A percentile compares a stretch with the other conserved stretches of the same genome.
phyloP scores from a whole-genome alignment of 176 grass and related monocot species.

The Zoysia japonica region DNA sequence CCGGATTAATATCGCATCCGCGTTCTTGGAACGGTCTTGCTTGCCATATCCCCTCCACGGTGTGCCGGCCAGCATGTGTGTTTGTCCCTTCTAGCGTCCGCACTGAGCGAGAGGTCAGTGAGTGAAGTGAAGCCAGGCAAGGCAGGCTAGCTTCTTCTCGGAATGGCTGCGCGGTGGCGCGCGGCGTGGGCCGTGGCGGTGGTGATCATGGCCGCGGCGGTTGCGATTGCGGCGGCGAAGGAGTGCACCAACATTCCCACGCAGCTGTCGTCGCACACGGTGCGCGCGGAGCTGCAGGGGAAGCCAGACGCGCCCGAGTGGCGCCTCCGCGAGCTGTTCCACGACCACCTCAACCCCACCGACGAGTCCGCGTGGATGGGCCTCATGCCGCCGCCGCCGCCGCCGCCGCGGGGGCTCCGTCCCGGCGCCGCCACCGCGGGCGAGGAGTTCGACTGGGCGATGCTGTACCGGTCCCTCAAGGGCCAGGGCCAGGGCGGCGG shows the following conservation, averaged over 20 bases:
- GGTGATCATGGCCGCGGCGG: background rate
- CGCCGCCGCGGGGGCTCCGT: background rate
- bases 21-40: background rate
- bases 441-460: slow-evolving; percentile 68
- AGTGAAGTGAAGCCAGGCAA: background rate
- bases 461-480: slow-evolving; percentile 61
- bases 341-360: slow-evolving; percentile 62
- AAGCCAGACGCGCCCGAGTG: slow-evolving; percentile 28
- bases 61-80: background rate
- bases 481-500: background rate
- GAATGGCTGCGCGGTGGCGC: background rate
- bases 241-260: slow-evolving; percentile 78
- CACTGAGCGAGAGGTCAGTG: background rate
- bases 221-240: slow-evolving; percentile 9
- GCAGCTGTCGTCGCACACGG: slow-evolving; percentile 62
- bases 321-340: slow-evolving; percentile 42
- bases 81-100: background rate
- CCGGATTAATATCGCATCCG: slow-evolving; percentile 13
- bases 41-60: background rate
- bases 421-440: background rate
- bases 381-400: slow-evolving; percentile 49
- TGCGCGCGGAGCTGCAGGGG: slow-evolving; percentile 46
- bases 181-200: background rate
- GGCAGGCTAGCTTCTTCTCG: background rate
- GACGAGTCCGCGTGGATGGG: slow-evolving; percentile 78